Percentiles rank a stretch among this genome's conserved stretches.
Conservation (phyloP, 176 grass and related monocot species). For the bread wheat (Triticum aestivum) region IWGSC_CS_RefSeq_v2.1 NC_057813.1:564153841-564154340, state of each 20-base stretch:
- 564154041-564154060: not conserved
- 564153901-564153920: not conserved
- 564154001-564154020: not conserved
- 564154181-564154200: not conserved
- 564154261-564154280: slow-evolving; percentile 16
- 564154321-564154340: slow-evolving; percentile 27
- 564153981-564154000: not conserved
- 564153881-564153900: slow-evolving; percentile 7
- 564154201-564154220: not conserved
- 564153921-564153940: not conserved
- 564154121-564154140: too few relatives aligned
- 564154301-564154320: not conserved
- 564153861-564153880: slow-evolving; percentile 1
- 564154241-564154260: slow-evolving; percentile 27
- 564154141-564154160: too few relatives aligned
- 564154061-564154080: too few relatives aligned
- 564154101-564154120: too few relatives aligned
- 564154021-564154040: slow-evolving; percentile 4
- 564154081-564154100: too few relatives aligned
- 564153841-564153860: not conserved
- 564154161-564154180: too few relatives aligned
- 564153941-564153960: not conserved
- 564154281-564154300: not conserved
- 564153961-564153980: slow-evolving; percentile 5
- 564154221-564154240: slow-evolving; percentile 12